A percentile compares a stretch with the other conserved stretches of the same genome.
These are phyloP conservation scores for Prinsepia uniflora DNA, from an alignment of 306 rosid species.

Conservation along the genomic window DNA sequence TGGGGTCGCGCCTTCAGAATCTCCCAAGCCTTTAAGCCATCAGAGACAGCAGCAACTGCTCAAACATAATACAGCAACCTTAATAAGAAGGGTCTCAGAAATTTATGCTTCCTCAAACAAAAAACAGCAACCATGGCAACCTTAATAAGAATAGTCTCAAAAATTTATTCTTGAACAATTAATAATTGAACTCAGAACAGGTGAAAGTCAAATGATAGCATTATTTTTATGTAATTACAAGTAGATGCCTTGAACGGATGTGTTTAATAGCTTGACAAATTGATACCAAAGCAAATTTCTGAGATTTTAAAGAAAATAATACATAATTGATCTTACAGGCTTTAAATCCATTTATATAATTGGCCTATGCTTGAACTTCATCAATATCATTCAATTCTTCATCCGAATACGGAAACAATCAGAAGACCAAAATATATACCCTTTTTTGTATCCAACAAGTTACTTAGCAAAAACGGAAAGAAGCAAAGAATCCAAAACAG, in stretches of 20 bases:
- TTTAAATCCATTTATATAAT: slow-evolving; percentile 1
- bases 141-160: neutral
- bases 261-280: neutral
- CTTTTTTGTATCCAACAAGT: neutral
- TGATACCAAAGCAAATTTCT: neutral
- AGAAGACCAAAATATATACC: neutral
- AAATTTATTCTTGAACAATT: neutral
- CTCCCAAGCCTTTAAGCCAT: slow-evolving; percentile 97
- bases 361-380: slow-evolving; percentile 12
- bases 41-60: slow-evolving; percentile 90
- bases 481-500: neutral
- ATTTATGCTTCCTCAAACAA: neutral
- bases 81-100: neutral
- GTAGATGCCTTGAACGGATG: neutral
- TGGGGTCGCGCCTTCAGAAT: slow-evolving; percentile 71
- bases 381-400: neutral
- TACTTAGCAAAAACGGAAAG: neutral
- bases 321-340: slow-evolving; percentile 15
- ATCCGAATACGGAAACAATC: neutral
- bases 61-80: slow-evolving; percentile 22
- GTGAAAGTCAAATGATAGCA: neutral
- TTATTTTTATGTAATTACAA: neutral
- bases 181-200: neutral
- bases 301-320: neutral
- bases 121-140: neutral